A percentile compares a stretch with the other conserved stretches of the same genome.
These are phyloP conservation scores for Monosporascus sp. DNA, from an alignment of 2,329 filamentous ascomycete genomes.

Conservation along the genomic window DNA sequence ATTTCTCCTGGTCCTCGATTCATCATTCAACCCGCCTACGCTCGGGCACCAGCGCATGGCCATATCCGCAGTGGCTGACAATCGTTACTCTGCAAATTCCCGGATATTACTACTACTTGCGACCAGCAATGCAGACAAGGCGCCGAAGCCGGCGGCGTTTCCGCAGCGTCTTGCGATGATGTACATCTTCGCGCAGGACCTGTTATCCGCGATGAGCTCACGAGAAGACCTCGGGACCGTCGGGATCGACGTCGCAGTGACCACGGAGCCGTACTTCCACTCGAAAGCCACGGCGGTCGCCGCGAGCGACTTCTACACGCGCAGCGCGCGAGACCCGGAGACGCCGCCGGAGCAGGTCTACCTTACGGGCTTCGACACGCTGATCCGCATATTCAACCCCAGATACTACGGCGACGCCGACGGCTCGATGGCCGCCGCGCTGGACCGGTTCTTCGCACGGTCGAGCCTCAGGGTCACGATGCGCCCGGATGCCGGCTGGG, in stretches of 20 bases:
- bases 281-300: conserved; percentile 62
- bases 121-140: conserved; percentile 62
- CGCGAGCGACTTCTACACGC: conserved; percentile 36
- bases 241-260: conserved; percentile 62
- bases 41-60: conserved; percentile 56
- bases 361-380: conserved; percentile 70
- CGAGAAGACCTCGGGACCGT: conserved; percentile 2
- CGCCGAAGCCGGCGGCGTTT: conserved; percentile 62
- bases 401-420: conserved; percentile 55
- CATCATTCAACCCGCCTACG: conserved; percentile 65
- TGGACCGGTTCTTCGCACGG: conserved; percentile 59
- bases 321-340: not conserved
- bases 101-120: conserved; percentile 56
- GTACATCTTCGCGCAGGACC: conserved; percentile 58
- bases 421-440: conserved; percentile 43
- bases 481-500: conserved; percentile 57
- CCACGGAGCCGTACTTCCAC: conserved; percentile 67
- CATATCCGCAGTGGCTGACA: conserved; percentile 36
- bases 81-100: conserved; percentile 9
- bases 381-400: conserved; percentile 65
- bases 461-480: conserved; percentile 60
- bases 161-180: conserved; percentile 66
- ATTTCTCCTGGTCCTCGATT: conserved; percentile 56
- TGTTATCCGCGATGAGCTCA: conserved; percentile 24
- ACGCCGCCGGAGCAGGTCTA: conserved; percentile 52